Conservation (phyloP, 1,139 yeast species). For the Suhomyces guaymorum region DNA sequence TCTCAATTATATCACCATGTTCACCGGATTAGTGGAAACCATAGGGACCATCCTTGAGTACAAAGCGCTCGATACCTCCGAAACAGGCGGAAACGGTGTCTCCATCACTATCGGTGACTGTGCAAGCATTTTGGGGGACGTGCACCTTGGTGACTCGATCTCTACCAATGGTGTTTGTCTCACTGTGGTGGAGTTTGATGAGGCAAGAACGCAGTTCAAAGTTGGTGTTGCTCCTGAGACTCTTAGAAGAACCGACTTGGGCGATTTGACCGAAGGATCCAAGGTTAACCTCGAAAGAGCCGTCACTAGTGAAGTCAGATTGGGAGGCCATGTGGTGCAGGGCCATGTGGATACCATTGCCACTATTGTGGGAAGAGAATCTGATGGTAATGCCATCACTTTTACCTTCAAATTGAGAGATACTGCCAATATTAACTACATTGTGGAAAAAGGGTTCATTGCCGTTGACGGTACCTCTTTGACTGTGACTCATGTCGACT, state of each 20-base stretch:
- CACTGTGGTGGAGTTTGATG: conserved; percentile 84
- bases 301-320: conserved; percentile 73
- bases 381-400: conserved; percentile 79
- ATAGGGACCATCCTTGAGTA: conserved; percentile 66
- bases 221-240: conserved; percentile 96
- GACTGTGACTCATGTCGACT: conserved; percentile 79
- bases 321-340: conserved; percentile 97
- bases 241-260: conserved; percentile 75
- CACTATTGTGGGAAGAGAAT: conserved; percentile 48
- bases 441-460: conserved; percentile 92
- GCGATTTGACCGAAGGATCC: conserved; percentile 54
- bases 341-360: conserved; percentile 97
- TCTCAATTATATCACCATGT: conserved; percentile 51
- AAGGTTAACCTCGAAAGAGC: conserved; percentile 91
- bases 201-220: conserved; percentile 55
- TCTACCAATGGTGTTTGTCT: conserved; percentile 88
- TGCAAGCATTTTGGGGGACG: conserved; percentile 65
- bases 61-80: conserved; percentile 49
- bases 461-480: conserved; percentile 92
- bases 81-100: conserved; percentile 77
- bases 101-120: conserved; percentile 70
- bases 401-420: conserved; percentile 77
- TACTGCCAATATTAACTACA: conserved; percentile 61
- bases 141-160: conserved; percentile 90
- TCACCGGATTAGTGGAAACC: conserved; percentile 89